These are phyloP conservation scores for Metschnikowia proteae DNA, from an alignment of 805 yeast species.

Conservation along the genomic window DNA sequence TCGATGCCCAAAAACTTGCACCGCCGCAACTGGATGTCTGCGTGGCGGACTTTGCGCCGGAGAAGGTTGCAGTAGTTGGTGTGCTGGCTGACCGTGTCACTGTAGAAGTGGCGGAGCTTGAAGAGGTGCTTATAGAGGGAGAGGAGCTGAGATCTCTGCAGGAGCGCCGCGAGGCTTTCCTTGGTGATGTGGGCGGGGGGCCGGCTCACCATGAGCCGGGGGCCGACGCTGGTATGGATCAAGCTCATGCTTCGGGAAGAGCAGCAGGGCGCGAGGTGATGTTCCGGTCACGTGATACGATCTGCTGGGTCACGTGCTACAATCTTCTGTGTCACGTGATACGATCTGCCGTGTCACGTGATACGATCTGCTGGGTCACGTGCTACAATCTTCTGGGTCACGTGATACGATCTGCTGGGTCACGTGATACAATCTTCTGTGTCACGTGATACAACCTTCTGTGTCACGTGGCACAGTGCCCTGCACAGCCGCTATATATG, in stretches of 20 bases:
- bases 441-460: neutral
- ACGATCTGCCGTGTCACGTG: neutral
- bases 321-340: neutral
- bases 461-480: neutral
- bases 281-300: neutral
- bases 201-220: constrained; percentile 6
- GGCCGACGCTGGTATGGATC: constrained; percentile 9
- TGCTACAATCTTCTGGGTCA: no score
- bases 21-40: constrained; percentile 13
- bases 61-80: constrained; percentile 20
- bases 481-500: neutral
- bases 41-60: constrained; percentile 22
- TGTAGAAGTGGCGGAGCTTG: constrained; percentile 27
- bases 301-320: neutral
- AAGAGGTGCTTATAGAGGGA: constrained; percentile 31
- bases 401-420: neutral
- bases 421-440: no score
- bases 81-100: constrained; percentile 10
- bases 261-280: neutral
- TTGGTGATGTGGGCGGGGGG: constrained; percentile 10
- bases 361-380: neutral
- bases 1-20: constrained; percentile 5
- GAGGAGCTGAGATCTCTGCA: constrained; percentile 7
- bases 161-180: constrained; percentile 7
- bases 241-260: neutral